A percentile compares a stretch with the other conserved stretches of the same genome.
Evolutionary conservation across 2,329 filamentous ascomycete species (phyloP).

Genomic region (Colletotrichum musicola): DNA sequence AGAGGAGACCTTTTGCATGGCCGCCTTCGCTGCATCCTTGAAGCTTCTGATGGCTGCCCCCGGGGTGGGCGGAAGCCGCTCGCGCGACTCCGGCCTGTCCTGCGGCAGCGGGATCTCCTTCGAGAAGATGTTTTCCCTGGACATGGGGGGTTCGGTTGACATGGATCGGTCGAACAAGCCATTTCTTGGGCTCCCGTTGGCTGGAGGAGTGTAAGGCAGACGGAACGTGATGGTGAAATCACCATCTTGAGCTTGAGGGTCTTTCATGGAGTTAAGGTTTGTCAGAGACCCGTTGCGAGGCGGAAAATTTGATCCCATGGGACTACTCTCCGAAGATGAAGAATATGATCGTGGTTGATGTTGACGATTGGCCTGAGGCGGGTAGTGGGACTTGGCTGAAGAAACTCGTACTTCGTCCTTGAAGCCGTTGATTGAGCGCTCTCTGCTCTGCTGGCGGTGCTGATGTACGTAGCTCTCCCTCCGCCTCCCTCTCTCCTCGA

Average conservation of each 20-base stretch:
- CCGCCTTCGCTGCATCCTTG: slow-evolving; percentile 51
- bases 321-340: slow-evolving; percentile 24
- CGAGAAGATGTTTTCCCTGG: not conserved
- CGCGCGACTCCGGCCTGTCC: slow-evolving; percentile 12
- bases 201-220: slow-evolving; percentile 36
- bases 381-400: slow-evolving; percentile 38
- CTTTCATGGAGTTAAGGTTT: not conserved
- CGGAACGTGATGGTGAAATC: slow-evolving; percentile 33
- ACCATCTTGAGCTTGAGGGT: not conserved
- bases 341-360: slow-evolving; percentile 26
- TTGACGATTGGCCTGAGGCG: slow-evolving; percentile 34
- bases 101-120: slow-evolving; percentile 17
- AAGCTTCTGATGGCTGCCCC: slow-evolving; percentile 42
- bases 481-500: slow-evolving; percentile 30
- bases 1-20: slow-evolving; percentile 44
- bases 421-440: slow-evolving; percentile 36
- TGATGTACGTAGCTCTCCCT: slow-evolving; percentile 38
- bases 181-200: slow-evolving; percentile 17
- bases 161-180: slow-evolving; percentile 25
- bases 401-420: slow-evolving; percentile 34
- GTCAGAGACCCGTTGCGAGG: slow-evolving; percentile 18
- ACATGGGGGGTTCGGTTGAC: slow-evolving; percentile 9
- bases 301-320: slow-evolving; percentile 16
- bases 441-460: slow-evolving; percentile 36
- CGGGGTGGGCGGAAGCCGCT: slow-evolving; percentile 14